Evolutionary conservation across 78 protist genomes (phyloP), one percentile per base, ranked within the genome.

Genomic region (Goniomonas avonlea): DNA sequence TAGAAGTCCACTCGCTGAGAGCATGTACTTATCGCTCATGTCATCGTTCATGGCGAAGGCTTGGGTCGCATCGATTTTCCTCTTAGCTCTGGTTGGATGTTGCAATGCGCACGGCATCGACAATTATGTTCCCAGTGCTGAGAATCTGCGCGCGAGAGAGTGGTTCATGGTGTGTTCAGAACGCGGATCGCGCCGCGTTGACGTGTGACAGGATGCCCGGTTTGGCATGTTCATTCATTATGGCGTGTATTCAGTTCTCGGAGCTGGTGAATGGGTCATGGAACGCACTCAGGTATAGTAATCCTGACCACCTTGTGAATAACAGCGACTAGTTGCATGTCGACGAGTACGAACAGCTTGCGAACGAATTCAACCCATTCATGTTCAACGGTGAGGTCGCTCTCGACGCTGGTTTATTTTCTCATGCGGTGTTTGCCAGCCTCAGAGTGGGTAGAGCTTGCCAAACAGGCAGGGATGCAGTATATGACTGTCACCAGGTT

Each of bases 191-290:
- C n/a, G n/a, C n/a, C n/a, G n/a, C n/a, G n/a, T n/a, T n/a, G n/a
- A n/a, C n/a, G n/a, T n/a, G n/a, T n/a, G n/a, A n/a, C 75, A 32
- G 32, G 13, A 39, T 5, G 75, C 75, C 2, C 39, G 75, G 13
- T 27, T 68, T 34, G 75, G 75, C 41, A 7, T 68, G 47, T 68
- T 68, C 31, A 41, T 68, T 15, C 75, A 68, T 35, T 68, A 53
- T 48, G 75, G 75, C 23, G 56, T 68, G 5, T 68, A 68, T 35
- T 13, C 39, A 15, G n/a, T 41, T 5, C 56, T 68, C 3, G 75
- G 75, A 13, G 65, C 29, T 21, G n/a, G 9, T 45, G 9, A 15
- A 45, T 45, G 53, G 15, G 9, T 15, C 25, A 45, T 45, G 53
- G 15, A 45, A 17, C 15, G 53, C 9, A 45, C 15, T 45, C 53